Evolutionary conservation across 139 green algal genomes (phyloP).

Genomic region (Haematococcus lacustris): DNA sequence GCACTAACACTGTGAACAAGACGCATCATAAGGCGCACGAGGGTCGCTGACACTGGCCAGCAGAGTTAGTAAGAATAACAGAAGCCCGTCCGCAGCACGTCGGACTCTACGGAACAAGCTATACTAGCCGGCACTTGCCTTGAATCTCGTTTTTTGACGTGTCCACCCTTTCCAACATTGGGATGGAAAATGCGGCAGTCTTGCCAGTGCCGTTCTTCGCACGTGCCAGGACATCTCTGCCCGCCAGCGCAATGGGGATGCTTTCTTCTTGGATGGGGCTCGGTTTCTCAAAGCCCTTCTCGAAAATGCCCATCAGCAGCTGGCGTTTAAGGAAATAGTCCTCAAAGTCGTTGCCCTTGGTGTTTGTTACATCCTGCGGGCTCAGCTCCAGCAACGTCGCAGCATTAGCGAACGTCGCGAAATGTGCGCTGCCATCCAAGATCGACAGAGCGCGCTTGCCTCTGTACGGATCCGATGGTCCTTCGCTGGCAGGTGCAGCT

Average conservation of each 20-base stretch:
- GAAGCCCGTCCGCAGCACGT: too few relatives aligned
- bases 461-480: conserved; percentile 86
- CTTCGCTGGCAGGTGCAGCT: conserved; percentile 73
- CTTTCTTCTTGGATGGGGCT: conserved; percentile 91
- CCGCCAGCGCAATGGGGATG: conserved; percentile 96
- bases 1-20: too few relatives aligned
- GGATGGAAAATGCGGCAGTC: conserved; percentile 98
- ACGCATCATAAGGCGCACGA: too few relatives aligned
- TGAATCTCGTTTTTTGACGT: conserved; percentile 83
- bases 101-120: too few relatives aligned
- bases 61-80: too few relatives aligned
- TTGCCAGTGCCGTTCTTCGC: conserved; percentile 99
- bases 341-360: conserved; percentile 98
- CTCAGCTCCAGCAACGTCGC: background rate
- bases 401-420: background rate
- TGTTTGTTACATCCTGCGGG: conserved; percentile 93
- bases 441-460: conserved; percentile 38
- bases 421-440: background rate
- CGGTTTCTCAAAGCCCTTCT: conserved; percentile 97
- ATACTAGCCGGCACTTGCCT: too few relatives aligned
- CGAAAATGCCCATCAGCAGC: conserved; percentile 99
- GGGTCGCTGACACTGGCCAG: too few relatives aligned
- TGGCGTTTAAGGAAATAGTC: conserved; percentile 97
- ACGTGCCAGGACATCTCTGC: conserved; percentile 94
- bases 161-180: conserved; percentile 92